These are phyloP conservation scores for Eucalyptus polybractea DNA, from an alignment of 345 rosid species.

Conservation along the genomic window DNA sequence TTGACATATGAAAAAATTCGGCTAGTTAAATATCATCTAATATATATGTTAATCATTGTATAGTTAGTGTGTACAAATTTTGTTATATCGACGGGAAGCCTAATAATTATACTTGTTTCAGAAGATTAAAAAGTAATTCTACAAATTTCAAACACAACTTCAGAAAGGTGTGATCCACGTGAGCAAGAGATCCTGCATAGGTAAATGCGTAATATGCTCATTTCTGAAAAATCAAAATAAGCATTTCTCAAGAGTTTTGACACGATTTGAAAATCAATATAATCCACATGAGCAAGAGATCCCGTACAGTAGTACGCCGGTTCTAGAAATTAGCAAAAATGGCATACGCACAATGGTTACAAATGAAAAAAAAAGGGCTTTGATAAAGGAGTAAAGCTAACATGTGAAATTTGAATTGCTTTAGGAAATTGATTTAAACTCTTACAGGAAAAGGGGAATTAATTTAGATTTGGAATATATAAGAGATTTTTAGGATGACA, in stretches of 20 bases:
- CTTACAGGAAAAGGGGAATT: not conserved
- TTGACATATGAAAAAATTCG: not conserved
- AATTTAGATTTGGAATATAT: not conserved
- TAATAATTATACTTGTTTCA: not conserved
- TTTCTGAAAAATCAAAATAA: not conserved
- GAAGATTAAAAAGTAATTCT: not conserved
- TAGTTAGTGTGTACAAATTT: not conserved
- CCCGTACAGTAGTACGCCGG: accelerated
- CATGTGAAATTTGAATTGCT: not conserved
- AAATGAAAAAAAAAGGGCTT: not conserved
- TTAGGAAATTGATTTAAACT: not conserved
- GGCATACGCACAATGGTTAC: not conserved
- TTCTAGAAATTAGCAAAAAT: not conserved
- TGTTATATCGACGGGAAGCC: not conserved
- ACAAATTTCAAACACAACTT: not conserved
- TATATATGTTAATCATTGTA: not conserved
- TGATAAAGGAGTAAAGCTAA: not conserved
- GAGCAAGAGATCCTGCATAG: not conserved
- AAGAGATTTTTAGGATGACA: not conserved
- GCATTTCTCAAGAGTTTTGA: not conserved
- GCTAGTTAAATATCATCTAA: not conserved
- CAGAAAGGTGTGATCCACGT: not conserved
- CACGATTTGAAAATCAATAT: not conserved
- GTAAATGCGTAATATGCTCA: not conserved
- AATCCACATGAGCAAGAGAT: not conserved